phyloP scores from a whole-genome alignment of 2,329 filamentous ascomycete species.

The Botrytis elliptica region DNA sequence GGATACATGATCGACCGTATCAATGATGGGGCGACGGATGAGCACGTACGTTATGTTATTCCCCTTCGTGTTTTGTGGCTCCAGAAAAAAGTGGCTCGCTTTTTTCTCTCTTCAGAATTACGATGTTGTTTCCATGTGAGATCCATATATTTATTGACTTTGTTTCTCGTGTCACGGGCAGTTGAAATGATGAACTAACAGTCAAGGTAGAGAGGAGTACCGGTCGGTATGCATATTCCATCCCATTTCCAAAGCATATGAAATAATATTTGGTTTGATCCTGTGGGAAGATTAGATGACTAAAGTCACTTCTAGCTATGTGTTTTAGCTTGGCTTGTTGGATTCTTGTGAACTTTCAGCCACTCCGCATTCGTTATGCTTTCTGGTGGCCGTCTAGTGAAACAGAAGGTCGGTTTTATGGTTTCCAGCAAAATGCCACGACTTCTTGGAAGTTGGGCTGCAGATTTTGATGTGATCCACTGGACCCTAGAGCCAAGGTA shows the following conservation, averaged over 20 bases:
- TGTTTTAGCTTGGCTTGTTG: constrained; percentile 1
- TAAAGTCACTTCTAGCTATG: neutral
- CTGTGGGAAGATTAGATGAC: constrained; percentile 22
- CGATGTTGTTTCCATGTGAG: neutral
- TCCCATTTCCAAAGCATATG: constrained; percentile 11
- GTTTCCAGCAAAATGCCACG: constrained; percentile 15
- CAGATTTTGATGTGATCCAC: constrained; percentile 9
- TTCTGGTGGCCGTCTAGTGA: constrained; percentile 6
- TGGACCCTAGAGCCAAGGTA: constrained; percentile 3
- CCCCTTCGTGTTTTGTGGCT: constrained; percentile 6
- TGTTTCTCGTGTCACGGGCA: constrained; percentile 4
- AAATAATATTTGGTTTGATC: constrained; percentile 1
- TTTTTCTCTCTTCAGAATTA: neutral
- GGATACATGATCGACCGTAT: constrained; percentile 3
- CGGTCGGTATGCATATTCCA: neutral
- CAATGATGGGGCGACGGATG: neutral
- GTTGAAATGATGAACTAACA: neutral
- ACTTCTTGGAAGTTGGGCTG: neutral
- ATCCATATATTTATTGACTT: neutral
- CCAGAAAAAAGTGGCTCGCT: neutral
- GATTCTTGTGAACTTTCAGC: neutral
- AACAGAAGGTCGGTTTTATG: constrained; percentile 8
- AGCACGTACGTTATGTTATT: neutral
- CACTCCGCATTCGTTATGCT: neutral
- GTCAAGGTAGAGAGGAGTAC: neutral